Base-by-base conservation (phyloP, 202 grass and related monocot genomes). In the Tripidium arundinaceum region DNA sequence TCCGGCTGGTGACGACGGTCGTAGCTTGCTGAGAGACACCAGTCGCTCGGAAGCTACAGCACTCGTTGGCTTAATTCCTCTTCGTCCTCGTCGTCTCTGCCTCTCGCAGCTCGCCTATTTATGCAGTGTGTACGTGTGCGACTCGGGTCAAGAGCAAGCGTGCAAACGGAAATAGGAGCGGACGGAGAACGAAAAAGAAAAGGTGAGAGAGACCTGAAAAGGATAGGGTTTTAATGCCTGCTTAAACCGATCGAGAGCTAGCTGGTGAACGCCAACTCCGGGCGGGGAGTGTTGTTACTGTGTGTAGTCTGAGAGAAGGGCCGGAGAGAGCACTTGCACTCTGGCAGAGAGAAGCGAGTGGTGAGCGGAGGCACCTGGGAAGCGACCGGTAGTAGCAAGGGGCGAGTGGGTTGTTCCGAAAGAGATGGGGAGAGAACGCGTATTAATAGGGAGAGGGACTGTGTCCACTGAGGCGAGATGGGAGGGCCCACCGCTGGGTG, bases 381-480 rank as follows among this genome's bases (percentile, higher is more conserved):
- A 66, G 72, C 46, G 58, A 6, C 4, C 31, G 34, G 59, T 18
- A 27, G 26, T 43, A 29, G 62, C 50, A n/a, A 41, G 9, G 74
- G 70, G 43, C 34, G 57, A 46, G 31, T 60, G 59, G 49, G 77
- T 68, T 71, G 69, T 76, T 76, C 70, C 24, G 81, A 70, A 82
- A 88, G 47, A 77, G 68, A 65, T 21, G 54, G 16, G 43, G 29
- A 29, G 62, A 15, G 52, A 47, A 33, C 76, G 81, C 46, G 71
- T 72, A 85, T 93, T 84, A 85, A 86, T 81, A 70, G 76, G 72
- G 82, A 72, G 80, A 64, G 62, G 31, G 34, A 79, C 63, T 55
- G 69, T 72, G n/a, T n/a, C n/a, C 70, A 21, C 45, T 34, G 9
- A 11, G 18, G 0, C 1, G 14, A 29, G 8, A 34, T 7, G 46